Conservation (phyloP, 768 basidiomycete species). For the Mycena venus region DNA sequence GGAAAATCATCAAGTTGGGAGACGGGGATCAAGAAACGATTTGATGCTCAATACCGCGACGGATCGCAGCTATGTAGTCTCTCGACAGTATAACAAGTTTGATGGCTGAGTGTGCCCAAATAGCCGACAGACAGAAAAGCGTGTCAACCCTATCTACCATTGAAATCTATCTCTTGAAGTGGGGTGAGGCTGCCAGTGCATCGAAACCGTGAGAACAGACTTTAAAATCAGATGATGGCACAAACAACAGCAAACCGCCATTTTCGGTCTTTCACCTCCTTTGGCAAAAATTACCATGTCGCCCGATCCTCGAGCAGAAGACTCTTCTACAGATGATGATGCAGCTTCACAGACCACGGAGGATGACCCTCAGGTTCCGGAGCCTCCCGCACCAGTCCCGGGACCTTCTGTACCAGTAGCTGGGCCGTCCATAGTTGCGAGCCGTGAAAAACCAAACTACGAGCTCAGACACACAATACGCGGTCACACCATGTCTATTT, state of each 20-base stretch:
- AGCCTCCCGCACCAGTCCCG: conserved; percentile 62
- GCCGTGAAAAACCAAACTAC: conserved; percentile 75
- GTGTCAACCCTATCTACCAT: too few species aligned
- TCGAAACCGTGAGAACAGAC: too few species aligned
- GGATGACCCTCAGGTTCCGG: conserved; percentile 84
- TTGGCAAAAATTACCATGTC: neutral
- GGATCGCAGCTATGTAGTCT: too few species aligned
- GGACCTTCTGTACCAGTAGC: conserved; percentile 47
- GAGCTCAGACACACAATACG: conserved; percentile 73
- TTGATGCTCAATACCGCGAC: too few species aligned
- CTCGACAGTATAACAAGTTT: too few species aligned
- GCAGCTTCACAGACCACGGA: conserved; percentile 88
- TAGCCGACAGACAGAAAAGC: too few species aligned
- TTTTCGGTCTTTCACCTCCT: neutral
- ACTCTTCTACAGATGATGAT: conserved; percentile 70
- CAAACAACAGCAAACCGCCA: neutral
- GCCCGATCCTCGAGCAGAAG: conserved; percentile 62
- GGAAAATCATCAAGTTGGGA: too few species aligned
- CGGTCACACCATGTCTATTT: conserved; percentile 88
- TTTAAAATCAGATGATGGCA: too few species aligned
- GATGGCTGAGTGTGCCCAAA: too few species aligned
- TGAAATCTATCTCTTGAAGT: too few species aligned
- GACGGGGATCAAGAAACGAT: too few species aligned
- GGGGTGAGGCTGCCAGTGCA: too few species aligned
- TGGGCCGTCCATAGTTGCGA: conserved; percentile 41